These are phyloP conservation scores for Erythrobasidium yunnanense DNA, from an alignment of 768 basidiomycete genomes.

Conservation along the genomic window DNA sequence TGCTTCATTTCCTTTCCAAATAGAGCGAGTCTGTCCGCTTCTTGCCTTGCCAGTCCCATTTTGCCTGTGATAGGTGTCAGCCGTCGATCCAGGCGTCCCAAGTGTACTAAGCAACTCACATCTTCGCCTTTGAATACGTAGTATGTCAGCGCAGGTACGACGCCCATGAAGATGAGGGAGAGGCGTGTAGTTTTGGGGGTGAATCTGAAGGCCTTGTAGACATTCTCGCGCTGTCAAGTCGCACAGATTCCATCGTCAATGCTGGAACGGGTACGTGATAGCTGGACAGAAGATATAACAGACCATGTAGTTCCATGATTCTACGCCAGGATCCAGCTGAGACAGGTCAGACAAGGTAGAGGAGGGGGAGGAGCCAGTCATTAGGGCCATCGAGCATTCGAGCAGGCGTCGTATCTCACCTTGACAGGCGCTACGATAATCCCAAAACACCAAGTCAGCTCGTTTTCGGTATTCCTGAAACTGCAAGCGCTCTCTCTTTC, in stretches of 20 bases:
- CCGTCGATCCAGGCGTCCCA: neutral
- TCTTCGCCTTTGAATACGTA: constrained; percentile 7
- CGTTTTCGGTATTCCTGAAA: neutral
- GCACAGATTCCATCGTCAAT: no score
- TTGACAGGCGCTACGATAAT: constrained; percentile 2
- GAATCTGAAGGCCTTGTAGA: constrained; percentile 30
- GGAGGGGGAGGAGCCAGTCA: neutral
- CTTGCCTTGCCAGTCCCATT: constrained; percentile 26
- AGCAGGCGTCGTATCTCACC: neutral
- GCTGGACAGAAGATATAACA: no score
- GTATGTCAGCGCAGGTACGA: constrained; percentile 1
- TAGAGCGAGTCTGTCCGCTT: constrained; percentile 21
- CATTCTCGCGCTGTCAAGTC: constrained; percentile 25
- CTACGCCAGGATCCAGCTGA: constrained; percentile 14
- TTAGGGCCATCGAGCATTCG: no score
- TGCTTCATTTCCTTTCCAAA: no score
- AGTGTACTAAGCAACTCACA: neutral
- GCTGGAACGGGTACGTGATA: no score
- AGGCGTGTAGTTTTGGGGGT: constrained; percentile 5
- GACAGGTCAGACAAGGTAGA: neutral
- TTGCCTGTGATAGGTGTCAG: neutral
- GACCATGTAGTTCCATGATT: constrained; percentile 22
- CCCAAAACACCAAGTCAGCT: neutral
- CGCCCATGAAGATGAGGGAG: neutral
- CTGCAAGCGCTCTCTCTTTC: no score